These are phyloP conservation scores for Entomortierella lignicola DNA, from an alignment of 192 early-diverging fungal genomes.

Conservation along the genomic window DNA sequence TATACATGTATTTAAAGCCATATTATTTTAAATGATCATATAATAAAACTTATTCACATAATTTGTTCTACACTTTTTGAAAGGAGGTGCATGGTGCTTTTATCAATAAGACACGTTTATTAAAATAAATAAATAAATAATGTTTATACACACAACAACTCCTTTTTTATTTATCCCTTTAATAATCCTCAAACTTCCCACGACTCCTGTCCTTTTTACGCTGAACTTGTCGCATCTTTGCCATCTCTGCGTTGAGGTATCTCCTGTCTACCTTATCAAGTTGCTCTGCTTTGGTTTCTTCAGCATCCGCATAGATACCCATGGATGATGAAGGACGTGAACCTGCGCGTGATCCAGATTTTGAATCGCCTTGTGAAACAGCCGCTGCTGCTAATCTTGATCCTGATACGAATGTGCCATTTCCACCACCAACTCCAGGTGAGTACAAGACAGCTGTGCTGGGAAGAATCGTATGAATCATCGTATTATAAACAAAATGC, in stretches of 20 bases:
- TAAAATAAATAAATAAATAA: neutral
- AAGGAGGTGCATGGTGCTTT: too few species aligned
- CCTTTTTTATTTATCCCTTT: neutral
- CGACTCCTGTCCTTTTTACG: slow-evolving; percentile 41
- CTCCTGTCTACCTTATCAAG: slow-evolving; percentile 42
- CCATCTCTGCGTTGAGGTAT: slow-evolving; percentile 52
- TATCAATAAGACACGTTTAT: too few species aligned
- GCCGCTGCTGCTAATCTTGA: slow-evolving; percentile 25
- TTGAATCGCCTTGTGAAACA: slow-evolving; percentile 21
- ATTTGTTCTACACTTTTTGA: too few species aligned
- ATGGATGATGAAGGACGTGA: slow-evolving; percentile 41
- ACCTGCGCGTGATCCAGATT: slow-evolving; percentile 41
- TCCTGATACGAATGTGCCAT: slow-evolving; percentile 15
- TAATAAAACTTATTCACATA: too few species aligned
- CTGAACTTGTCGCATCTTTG: slow-evolving; percentile 49
- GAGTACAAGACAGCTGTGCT: slow-evolving; percentile 40
- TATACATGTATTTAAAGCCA: too few species aligned
- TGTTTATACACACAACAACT: neutral
- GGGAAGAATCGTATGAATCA: slow-evolving; percentile 48
- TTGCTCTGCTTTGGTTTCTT: slow-evolving; percentile 47
- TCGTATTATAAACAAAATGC: slow-evolving; percentile 52
- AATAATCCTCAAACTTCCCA: slow-evolving; percentile 42
- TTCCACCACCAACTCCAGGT: slow-evolving; percentile 7
- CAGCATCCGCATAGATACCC: slow-evolving; percentile 50
- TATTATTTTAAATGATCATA: too few species aligned